These are phyloP conservation scores for Sicyos baderoa DNA, from an alignment of 306 rosid genomes.

Conservation along the genomic window DNA sequence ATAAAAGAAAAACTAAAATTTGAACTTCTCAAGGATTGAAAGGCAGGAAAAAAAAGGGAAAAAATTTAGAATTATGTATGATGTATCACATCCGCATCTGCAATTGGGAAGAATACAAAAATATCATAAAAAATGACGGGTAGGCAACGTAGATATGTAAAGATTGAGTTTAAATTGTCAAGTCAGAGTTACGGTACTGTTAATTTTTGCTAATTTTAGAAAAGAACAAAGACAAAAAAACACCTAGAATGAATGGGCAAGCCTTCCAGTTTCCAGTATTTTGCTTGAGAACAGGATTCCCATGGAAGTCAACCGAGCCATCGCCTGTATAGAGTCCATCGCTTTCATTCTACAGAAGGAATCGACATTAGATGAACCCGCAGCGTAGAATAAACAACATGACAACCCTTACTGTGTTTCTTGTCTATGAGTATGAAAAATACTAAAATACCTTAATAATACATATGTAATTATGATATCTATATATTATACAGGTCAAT, in stretches of 20 bases:
- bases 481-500: background rate
- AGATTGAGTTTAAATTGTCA: background rate
- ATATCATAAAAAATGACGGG: background rate
- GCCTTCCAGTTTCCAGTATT: constrained; percentile 57
- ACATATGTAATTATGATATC: background rate
- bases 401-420: background rate
- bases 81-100: background rate
- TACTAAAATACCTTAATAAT: background rate
- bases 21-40: background rate
- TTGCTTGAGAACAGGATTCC: constrained; percentile 37
- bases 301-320: constrained; percentile 42
- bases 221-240: constrained; percentile 1
- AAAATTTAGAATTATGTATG: background rate
- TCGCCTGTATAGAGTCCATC: constrained; percentile 37
- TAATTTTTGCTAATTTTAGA: background rate
- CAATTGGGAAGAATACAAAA: background rate
- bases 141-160: background rate
- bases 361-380: background rate
- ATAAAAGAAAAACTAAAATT: background rate
- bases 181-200: background rate
- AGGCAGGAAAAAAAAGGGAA: background rate
- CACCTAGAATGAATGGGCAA: constrained; percentile 53
- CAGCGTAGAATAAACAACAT: background rate
- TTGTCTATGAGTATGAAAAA: background rate
- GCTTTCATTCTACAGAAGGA: constrained; percentile 28